These are phyloP conservation scores for Mycena metata DNA, from an alignment of 768 basidiomycete genomes.

Conservation along the genomic window DNA sequence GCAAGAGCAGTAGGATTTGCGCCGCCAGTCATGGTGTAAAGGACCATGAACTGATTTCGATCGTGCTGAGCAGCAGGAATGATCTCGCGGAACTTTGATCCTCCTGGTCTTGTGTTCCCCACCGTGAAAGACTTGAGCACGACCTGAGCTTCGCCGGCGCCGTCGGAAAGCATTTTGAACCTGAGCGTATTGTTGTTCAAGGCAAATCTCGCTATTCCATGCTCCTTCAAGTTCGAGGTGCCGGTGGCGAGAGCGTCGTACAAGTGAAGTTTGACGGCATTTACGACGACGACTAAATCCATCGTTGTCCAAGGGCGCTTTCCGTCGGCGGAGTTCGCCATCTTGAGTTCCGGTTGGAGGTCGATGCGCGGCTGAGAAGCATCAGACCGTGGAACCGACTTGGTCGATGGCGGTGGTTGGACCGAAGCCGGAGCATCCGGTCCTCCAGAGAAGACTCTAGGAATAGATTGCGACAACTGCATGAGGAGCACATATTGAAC, in stretches of 20 bases:
- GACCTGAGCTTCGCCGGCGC: slow-evolving; percentile 89
- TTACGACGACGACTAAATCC: slow-evolving; percentile 80
- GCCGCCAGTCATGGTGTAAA: slow-evolving; percentile 85
- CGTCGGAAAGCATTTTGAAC: slow-evolving; percentile 85
- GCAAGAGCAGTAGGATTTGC: slow-evolving; percentile 70
- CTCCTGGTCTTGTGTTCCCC: slow-evolving; percentile 86
- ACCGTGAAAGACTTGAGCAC: slow-evolving; percentile 93
- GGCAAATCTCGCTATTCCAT: slow-evolving; percentile 89
- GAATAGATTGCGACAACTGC: slow-evolving; percentile 75
- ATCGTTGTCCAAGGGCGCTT: slow-evolving; percentile 70
- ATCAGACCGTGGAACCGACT: slow-evolving; percentile 24
- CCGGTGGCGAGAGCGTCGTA: slow-evolving; percentile 78
- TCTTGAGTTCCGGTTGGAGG: slow-evolving; percentile 73
- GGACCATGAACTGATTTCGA: slow-evolving; percentile 92
- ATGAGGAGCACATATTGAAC: slow-evolving; percentile 84
- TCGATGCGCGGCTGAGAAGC: slow-evolving; percentile 46
- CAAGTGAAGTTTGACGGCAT: slow-evolving; percentile 84
- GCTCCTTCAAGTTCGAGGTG: slow-evolving; percentile 71
- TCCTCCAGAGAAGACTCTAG: slow-evolving; percentile 67
- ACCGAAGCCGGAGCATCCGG: slow-evolving; percentile 57
- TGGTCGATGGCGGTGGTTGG: slow-evolving; percentile 41
- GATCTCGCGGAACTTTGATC: slow-evolving; percentile 92
- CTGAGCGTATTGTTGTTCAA: slow-evolving; percentile 84
- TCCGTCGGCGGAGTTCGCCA: slow-evolving; percentile 42
- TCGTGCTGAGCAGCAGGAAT: slow-evolving; percentile 92